phyloP scores from a whole-genome alignment of 306 rosid species.

The Acmispon strigosus region DNA sequence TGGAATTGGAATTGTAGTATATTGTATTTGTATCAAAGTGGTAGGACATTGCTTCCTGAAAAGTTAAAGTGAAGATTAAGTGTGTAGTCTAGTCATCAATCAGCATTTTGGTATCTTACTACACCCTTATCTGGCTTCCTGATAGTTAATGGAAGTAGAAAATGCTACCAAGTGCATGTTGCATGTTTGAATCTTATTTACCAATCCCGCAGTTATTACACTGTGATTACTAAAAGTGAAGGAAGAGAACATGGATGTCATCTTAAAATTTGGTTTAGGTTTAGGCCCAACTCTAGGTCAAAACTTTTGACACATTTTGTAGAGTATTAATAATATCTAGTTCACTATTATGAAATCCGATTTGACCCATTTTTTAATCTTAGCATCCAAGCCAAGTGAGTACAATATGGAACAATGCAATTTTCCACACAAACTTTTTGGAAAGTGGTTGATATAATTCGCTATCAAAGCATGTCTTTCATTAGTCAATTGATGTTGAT shows the following conservation, averaged over 20 bases:
- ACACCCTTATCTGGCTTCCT: too few relatives aligned
- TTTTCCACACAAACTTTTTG: background rate
- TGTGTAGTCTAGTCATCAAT: conserved; percentile 11
- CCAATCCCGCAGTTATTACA: too few relatives aligned
- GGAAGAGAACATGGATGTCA: too few relatives aligned
- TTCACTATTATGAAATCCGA: background rate
- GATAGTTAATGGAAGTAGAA: background rate
- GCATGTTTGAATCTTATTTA: too few relatives aligned
- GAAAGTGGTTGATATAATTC: conserved; percentile 1
- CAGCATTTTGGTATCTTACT: background rate
- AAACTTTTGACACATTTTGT: too few relatives aligned
- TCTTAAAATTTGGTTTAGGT: too few relatives aligned
- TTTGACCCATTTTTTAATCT: background rate
- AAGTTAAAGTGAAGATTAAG: background rate
- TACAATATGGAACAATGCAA: background rate
- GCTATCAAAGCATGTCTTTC: conserved; percentile 9
- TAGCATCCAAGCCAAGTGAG: background rate
- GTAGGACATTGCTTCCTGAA: conserved; percentile 3
- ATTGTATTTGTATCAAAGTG: background rate
- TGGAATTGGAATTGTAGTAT: background rate
- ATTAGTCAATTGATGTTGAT: background rate
- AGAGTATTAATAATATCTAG: too few relatives aligned
- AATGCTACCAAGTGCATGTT: background rate
- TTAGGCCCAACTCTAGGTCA: too few relatives aligned
- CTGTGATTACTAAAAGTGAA: too few relatives aligned